phyloP scores from a whole-genome alignment of 805 yeast species.

The Teunomyces funiuensis region DNA sequence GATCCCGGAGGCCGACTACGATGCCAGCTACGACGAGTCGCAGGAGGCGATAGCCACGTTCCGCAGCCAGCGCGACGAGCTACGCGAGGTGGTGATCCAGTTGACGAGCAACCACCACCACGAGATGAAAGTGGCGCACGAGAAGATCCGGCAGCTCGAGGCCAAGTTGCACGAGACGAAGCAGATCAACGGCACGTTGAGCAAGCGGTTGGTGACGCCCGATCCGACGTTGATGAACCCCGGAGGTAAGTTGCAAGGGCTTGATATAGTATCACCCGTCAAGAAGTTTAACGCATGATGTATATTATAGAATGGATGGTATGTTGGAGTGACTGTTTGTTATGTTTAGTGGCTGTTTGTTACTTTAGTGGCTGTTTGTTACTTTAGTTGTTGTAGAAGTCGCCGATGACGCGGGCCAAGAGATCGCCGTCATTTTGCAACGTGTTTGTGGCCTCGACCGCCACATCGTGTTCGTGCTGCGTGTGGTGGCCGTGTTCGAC shows the following conservation, averaged over 20 bases:
- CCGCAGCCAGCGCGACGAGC: constrained; percentile 39
- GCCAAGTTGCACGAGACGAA: constrained; percentile 28
- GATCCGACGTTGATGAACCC: constrained; percentile 9
- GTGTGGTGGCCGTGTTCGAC: constrained; percentile 8
- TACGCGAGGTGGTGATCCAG: constrained; percentile 39
- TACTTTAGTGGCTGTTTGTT: no score
- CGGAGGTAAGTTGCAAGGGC: constrained; percentile 42
- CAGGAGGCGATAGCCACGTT: constrained; percentile 11
- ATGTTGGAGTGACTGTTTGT: no score
- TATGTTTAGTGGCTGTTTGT: no score
- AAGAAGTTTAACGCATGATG: constrained; percentile 12
- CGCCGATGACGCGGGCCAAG: background rate
- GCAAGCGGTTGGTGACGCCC: constrained; percentile 19
- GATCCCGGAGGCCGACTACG: constrained; percentile 8
- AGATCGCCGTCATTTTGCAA: background rate
- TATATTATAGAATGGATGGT: background rate
- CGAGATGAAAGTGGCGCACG: constrained; percentile 36
- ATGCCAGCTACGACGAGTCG: constrained; percentile 11
- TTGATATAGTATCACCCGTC: constrained; percentile 36
- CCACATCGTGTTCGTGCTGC: background rate
- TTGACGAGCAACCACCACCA: constrained; percentile 35
- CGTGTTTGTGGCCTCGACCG: background rate
- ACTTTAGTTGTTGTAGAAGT: constrained; percentile 1
- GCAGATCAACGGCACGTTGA: constrained; percentile 34
- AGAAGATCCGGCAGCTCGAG: constrained; percentile 34